These are phyloP conservation scores for Xanthoconium purpureum DNA, from an alignment of 768 basidiomycete species.

Conservation along the genomic window DNA sequence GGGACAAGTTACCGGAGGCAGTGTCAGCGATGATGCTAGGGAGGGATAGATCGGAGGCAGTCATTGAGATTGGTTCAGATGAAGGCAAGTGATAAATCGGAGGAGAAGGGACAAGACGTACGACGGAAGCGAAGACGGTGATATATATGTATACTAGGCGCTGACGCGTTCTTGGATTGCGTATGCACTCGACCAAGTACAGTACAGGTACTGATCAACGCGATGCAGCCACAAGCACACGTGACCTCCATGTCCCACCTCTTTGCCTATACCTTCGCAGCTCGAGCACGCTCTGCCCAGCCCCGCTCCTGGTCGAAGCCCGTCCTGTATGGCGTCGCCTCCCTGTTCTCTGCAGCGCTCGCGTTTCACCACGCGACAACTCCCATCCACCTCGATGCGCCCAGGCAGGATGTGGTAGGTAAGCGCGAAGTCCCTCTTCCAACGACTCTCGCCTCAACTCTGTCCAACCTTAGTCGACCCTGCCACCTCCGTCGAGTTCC, in stretches of 20 bases:
- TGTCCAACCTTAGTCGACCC: slow-evolving; percentile 53
- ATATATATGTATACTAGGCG: slow-evolving; percentile 18
- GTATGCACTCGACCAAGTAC: slow-evolving; percentile 3
- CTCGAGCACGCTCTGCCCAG: neutral
- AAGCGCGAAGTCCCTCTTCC: neutral
- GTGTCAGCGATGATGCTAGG: slow-evolving; percentile 27
- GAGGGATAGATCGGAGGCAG: slow-evolving; percentile 17
- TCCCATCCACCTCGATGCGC: slow-evolving; percentile 46
- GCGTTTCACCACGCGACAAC: slow-evolving; percentile 22
- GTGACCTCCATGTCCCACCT: slow-evolving; percentile 15
- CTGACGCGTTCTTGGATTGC: slow-evolving; percentile 31
- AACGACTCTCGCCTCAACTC: neutral
- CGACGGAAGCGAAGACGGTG: slow-evolving; percentile 7
- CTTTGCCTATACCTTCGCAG: neutral
- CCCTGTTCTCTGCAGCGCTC: slow-evolving; percentile 31
- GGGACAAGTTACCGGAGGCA: slow-evolving; percentile 21
- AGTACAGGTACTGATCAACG: neutral
- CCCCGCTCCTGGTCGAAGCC: slow-evolving; percentile 19
- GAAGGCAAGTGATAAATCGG: slow-evolving; percentile 12
- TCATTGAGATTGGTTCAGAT: slow-evolving; percentile 23
- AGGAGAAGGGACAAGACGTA: slow-evolving; percentile 26
- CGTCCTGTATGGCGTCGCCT: slow-evolving; percentile 33
- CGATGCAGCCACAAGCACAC: slow-evolving; percentile 2
- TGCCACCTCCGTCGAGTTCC: slow-evolving; percentile 72
- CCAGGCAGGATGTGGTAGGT: slow-evolving; percentile 27